These are phyloP conservation scores for Rubia yunnanensis DNA, from an alignment of 257 asterid species.

Conservation along the genomic window DNA sequence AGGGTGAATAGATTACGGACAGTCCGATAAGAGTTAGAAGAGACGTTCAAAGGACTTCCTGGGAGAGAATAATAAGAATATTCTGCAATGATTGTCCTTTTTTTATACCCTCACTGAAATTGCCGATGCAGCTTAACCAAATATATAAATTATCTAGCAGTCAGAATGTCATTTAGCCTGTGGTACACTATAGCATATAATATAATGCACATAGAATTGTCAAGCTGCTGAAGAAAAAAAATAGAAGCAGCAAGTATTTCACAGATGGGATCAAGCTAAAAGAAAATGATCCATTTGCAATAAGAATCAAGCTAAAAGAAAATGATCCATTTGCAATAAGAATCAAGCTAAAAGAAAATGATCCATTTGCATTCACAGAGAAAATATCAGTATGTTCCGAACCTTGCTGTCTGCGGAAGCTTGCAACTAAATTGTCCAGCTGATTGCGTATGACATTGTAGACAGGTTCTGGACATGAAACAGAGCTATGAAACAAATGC, in stretches of 20 bases:
- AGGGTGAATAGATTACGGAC: too few species aligned
- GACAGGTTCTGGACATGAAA: slow-evolving; percentile 73
- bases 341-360: background rate
- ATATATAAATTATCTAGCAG: background rate
- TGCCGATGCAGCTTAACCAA: background rate
- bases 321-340: background rate
- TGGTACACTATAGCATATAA: background rate
- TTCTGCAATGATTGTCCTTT: too few species aligned
- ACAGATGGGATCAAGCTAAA: background rate
- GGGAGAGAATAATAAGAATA: background rate
- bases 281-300: background rate
- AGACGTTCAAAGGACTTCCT: background rate
- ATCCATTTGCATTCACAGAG: background rate
- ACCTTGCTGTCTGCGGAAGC: slow-evolving; percentile 44
- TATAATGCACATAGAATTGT: background rate
- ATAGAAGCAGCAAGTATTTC: background rate
- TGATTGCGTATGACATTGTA: slow-evolving; percentile 50
- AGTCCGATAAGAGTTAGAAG: background rate
- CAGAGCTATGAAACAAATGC: slow-evolving; percentile 59
- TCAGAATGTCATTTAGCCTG: background rate
- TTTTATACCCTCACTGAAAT: background rate
- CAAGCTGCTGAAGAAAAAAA: background rate
- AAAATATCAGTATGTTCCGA: background rate
- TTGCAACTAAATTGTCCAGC: slow-evolving; percentile 41
- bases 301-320: background rate